Conservation (phyloP, 208 protist species). For the Trypanosoma mega region DNA sequence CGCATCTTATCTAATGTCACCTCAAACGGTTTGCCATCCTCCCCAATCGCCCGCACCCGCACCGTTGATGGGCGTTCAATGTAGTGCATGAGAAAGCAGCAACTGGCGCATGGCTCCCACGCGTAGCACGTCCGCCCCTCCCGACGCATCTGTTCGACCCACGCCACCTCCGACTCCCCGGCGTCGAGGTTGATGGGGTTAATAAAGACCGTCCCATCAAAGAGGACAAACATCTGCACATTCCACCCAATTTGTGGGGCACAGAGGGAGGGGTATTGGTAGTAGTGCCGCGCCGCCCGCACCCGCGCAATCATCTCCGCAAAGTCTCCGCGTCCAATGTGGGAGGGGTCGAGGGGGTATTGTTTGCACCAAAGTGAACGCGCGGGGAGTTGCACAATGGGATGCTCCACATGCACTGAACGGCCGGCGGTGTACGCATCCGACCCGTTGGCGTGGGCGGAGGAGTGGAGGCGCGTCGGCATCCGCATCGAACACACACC, state of each 20-base stretch:
- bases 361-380: slow-evolving; percentile 78
- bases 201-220: slow-evolving; percentile 78
- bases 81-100: slow-evolving; percentile 88
- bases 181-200: slow-evolving; percentile 82
- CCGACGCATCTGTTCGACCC: slow-evolving; percentile 47
- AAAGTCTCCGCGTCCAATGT: slow-evolving; percentile 48
- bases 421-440: slow-evolving; percentile 23
- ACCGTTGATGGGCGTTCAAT: slow-evolving; percentile 83
- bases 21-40: slow-evolving; percentile 38
- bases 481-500: slow-evolving; percentile 1
- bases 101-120: slow-evolving; percentile 91
- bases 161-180: slow-evolving; percentile 45
- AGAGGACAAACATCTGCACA: slow-evolving; percentile 87
- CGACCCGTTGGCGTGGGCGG: slow-evolving; percentile 11
- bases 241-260: slow-evolving; percentile 90
- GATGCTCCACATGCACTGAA: slow-evolving; percentile 43
- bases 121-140: slow-evolving; percentile 69
- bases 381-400: slow-evolving; percentile 83
- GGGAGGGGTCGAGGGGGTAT: slow-evolving; percentile 41
- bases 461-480: slow-evolving; percentile 2
- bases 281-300: slow-evolving; percentile 67
- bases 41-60: slow-evolving; percentile 47
- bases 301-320: slow-evolving; percentile 65
- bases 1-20: slow-evolving; percentile 62
- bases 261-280: slow-evolving; percentile 87